Evolutionary conservation across 768 basidiomycete species (phyloP).

Genomic region (Collybia sp.): DNA sequence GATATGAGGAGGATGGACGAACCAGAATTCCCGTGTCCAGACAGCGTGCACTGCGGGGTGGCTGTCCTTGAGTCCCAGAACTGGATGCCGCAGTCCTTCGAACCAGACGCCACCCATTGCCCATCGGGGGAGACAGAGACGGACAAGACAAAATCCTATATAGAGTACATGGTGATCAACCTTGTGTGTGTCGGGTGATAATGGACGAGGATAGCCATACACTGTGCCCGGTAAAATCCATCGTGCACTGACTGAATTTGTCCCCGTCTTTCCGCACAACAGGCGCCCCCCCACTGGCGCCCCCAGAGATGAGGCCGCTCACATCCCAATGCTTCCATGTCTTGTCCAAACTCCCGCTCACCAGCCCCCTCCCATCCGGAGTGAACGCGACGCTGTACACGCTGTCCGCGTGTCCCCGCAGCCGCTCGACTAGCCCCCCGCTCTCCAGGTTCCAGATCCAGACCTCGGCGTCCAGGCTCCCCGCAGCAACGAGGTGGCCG

Average conservation of each 20-base stretch:
- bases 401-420: slow-evolving; percentile 77
- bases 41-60: slow-evolving; percentile 89
- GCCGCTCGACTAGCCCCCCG: slow-evolving; percentile 61
- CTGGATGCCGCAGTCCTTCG: slow-evolving; percentile 93
- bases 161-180: slow-evolving; percentile 12
- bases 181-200: not conserved
- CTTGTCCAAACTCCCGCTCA: slow-evolving; percentile 89
- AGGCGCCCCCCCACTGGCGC: slow-evolving; percentile 36
- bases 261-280: slow-evolving; percentile 47
- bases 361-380: slow-evolving; percentile 85
- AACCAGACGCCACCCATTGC: slow-evolving; percentile 90
- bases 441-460: slow-evolving; percentile 76
- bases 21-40: slow-evolving; percentile 60
- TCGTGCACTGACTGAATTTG: slow-evolving; percentile 50
- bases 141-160: slow-evolving; percentile 52
- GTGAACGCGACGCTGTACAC: slow-evolving; percentile 92
- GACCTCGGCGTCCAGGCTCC: slow-evolving; percentile 71
- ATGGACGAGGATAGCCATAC: slow-evolving; percentile 47
- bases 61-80: slow-evolving; percentile 81
- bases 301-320: slow-evolving; percentile 67
- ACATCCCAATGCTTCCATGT: slow-evolving; percentile 88
- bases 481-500: slow-evolving; percentile 61
- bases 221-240: slow-evolving; percentile 91
- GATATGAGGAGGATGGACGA: slow-evolving; percentile 16
- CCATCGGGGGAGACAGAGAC: slow-evolving; percentile 83